These are phyloP conservation scores for Rhytidiadelphus loreus DNA, from an alignment of 225 moss, liverwort and hornwort species.

Conservation along the genomic window DNA sequence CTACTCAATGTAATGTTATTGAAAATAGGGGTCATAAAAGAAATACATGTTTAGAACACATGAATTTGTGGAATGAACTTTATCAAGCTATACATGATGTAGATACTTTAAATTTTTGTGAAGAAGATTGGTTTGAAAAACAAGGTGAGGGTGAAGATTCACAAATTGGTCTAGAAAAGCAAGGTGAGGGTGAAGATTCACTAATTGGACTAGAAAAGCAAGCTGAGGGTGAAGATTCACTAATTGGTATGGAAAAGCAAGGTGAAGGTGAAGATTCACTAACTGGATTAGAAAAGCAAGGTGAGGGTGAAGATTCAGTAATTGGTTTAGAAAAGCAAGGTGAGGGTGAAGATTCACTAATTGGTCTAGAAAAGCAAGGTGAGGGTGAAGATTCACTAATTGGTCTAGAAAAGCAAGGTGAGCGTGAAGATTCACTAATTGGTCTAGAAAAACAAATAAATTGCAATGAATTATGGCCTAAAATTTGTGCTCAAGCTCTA, in stretches of 20 bases:
- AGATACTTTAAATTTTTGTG: neutral
- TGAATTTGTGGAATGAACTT: slow-evolving; percentile 12
- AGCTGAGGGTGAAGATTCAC: too few species aligned
- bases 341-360: neutral
- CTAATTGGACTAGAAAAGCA: neutral
- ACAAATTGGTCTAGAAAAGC: too few species aligned
- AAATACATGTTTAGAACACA: neutral
- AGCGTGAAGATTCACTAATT: neutral
- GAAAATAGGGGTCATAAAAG: neutral
- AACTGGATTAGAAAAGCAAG: neutral
- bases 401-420: neutral
- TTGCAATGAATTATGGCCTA: neutral
- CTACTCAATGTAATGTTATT: neutral
- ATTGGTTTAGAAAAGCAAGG: neutral
- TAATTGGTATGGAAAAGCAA: too few species aligned
- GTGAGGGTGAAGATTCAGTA: neutral
- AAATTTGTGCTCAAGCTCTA: neutral
- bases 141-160: neutral
- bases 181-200: neutral
- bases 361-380: neutral
- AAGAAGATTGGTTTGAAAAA: neutral
- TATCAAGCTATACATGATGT: neutral
- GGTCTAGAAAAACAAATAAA: neutral
- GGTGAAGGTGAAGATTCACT: neutral
- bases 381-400: neutral